Conservation (phyloP, 139 green algal genomes). For the Marvania coccoides region DNA sequence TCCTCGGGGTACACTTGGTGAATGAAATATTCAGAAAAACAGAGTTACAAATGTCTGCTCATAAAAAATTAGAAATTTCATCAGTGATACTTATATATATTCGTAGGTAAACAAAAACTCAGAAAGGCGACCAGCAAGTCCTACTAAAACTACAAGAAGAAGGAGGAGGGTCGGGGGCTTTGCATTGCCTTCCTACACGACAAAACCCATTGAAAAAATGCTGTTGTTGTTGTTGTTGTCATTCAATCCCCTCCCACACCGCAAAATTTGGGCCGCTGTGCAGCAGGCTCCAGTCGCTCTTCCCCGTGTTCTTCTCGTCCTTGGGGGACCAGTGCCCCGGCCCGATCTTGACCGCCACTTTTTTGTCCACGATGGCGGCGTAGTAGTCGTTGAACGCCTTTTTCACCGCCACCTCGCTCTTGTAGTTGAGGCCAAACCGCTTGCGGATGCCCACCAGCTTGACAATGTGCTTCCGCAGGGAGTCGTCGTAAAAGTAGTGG, state of each 20-base stretch:
- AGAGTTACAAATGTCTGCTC: too few species aligned
- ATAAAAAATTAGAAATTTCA: too few species aligned
- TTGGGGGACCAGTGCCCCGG: slow-evolving; percentile 59
- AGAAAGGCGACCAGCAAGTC: background rate
- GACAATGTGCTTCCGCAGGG: slow-evolving; percentile 32
- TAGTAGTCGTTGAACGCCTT: slow-evolving; percentile 67
- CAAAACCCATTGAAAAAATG: slow-evolving; percentile 13
- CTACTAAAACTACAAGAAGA: background rate
- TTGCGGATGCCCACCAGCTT: slow-evolving; percentile 68
- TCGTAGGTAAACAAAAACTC: background rate
- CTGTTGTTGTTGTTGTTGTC: too few species aligned
- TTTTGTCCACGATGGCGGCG: slow-evolving; percentile 74
- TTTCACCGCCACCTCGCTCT: slow-evolving; percentile 28
- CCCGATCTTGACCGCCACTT: slow-evolving; percentile 63
- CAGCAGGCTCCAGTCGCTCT: slow-evolving; percentile 58
- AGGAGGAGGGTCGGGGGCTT: background rate
- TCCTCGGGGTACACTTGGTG: too few species aligned
- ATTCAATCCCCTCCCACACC: too few species aligned
- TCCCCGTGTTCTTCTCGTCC: slow-evolving; percentile 36
- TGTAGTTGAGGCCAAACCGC: slow-evolving; percentile 49
- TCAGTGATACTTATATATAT: too few species aligned
- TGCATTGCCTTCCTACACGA: background rate
- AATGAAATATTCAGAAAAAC: too few species aligned
- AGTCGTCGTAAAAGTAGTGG: slow-evolving; percentile 40
- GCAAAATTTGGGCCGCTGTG: slow-evolving; percentile 65